Percentiles rank a stretch among this genome's conserved stretches.
Evolutionary conservation across 139 green algal genomes (phyloP).

Genomic region (Nannochloris sp.): DNA sequence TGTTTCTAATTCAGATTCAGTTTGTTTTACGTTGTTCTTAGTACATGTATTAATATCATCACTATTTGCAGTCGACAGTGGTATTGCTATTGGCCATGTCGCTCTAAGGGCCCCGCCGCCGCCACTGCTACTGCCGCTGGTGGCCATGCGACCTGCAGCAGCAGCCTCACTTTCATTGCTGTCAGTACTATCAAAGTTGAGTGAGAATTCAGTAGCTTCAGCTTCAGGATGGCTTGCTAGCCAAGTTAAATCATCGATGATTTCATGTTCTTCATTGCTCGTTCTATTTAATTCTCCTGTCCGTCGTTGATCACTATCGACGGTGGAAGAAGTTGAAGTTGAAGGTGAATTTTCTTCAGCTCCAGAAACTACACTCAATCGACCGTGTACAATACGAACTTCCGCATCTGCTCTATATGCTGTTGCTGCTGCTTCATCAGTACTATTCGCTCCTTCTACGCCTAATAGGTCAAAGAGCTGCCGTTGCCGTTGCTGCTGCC

Average conservation of each 20-base stretch:
- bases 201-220: too few species aligned
- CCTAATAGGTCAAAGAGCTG: neutral
- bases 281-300: too few species aligned
- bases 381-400: neutral
- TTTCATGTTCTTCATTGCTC: neutral
- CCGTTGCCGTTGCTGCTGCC: constrained; percentile 20
- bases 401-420: neutral
- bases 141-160: too few species aligned
- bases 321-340: neutral
- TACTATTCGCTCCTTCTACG: neutral
- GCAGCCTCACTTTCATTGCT: too few species aligned
- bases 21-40: neutral
- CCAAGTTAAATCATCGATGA: constrained; percentile 17
- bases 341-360: neutral
- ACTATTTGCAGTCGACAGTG: too few species aligned
- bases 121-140: too few species aligned
- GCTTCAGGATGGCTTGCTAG: constrained; percentile 13
- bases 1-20: neutral
- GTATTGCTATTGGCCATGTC: too few species aligned
- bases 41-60: too few species aligned
- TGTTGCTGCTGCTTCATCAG: neutral
- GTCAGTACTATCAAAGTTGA: too few species aligned
- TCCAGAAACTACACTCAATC: neutral
- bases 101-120: too few species aligned
- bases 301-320: neutral